Evolutionary conservation across 2,329 filamentous ascomycete species (phyloP).

Genomic region (Sphaceloma murrayae): DNA sequence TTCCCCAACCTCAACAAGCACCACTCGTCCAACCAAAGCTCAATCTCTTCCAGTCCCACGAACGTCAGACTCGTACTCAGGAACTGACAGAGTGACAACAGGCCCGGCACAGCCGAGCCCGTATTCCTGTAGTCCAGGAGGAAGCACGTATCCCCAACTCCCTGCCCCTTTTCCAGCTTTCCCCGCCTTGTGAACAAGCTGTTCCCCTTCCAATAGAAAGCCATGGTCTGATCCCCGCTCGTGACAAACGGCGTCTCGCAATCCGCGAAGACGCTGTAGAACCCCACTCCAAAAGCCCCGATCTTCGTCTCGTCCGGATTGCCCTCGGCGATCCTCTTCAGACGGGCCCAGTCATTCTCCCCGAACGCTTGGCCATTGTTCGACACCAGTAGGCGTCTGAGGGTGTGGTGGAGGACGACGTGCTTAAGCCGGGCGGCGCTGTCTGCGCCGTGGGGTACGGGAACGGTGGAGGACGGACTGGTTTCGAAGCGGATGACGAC

Average conservation of each 20-base stretch:
- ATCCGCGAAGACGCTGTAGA: constrained; percentile 97
- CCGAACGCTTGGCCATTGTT: constrained; percentile 87
- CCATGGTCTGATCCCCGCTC: constrained; percentile 87
- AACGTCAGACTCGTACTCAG: constrained; percentile 92
- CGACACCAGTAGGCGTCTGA: constrained; percentile 77
- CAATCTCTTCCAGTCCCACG: constrained; percentile 76
- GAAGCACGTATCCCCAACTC: constrained; percentile 65
- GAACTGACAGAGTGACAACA: constrained; percentile 83
- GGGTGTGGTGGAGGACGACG: constrained; percentile 70
- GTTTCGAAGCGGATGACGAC: constrained; percentile 92
- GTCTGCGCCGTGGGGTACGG: constrained; percentile 56
- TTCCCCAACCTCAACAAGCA: constrained; percentile 70
- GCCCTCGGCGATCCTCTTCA: constrained; percentile 97
- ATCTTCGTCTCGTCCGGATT: constrained; percentile 99
- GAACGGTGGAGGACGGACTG: constrained; percentile 67
- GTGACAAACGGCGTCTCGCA: constrained; percentile 97
- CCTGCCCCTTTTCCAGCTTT: constrained; percentile 57
- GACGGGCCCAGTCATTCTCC: constrained; percentile 79
- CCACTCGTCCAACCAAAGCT: constrained; percentile 84
- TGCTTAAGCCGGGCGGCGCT: constrained; percentile 70
- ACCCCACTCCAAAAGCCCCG: constrained; percentile 93
- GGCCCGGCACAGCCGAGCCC: constrained; percentile 74
- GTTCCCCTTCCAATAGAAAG: constrained; percentile 99
- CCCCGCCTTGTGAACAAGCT: constrained; percentile 85
- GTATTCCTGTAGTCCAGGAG: constrained; percentile 87